These are phyloP conservation scores for Gracilaria vermiculophylla DNA, from an alignment of 23 red algal species.

Conservation along the genomic window DNA sequence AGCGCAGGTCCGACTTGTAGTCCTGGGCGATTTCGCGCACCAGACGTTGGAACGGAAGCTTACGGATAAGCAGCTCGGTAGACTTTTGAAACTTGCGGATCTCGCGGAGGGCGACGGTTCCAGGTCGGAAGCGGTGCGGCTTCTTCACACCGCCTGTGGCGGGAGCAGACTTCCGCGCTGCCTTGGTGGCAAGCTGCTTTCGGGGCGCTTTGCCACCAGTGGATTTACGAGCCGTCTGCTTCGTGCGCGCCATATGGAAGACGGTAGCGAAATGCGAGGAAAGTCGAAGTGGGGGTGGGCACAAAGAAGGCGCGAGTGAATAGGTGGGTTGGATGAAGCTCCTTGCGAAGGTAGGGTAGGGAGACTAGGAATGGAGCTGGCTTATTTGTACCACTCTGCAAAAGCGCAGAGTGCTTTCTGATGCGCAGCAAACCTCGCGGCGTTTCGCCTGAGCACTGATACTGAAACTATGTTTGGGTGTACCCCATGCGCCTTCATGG, in stretches of 20 bases:
- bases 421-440: too few species aligned
- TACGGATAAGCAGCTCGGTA: slow-evolving; percentile 92
- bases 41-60: slow-evolving; percentile 92
- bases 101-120: slow-evolving; percentile 93
- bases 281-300: too few species aligned
- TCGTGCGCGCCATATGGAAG: slow-evolving; percentile 47
- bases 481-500: too few species aligned
- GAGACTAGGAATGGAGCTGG: too few species aligned
- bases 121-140: slow-evolving; percentile 91
- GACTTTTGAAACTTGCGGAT: slow-evolving; percentile 94
- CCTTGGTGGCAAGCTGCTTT: slow-evolving; percentile 93
- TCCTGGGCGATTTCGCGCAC: slow-evolving; percentile 94
- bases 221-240: slow-evolving; percentile 89
- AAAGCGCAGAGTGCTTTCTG: too few species aligned
- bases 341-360: too few species aligned
- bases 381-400: too few species aligned
- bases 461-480: too few species aligned
- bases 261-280: too few species aligned
- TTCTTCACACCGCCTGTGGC: slow-evolving; percentile 90
- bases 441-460: too few species aligned
- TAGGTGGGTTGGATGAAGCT: too few species aligned
- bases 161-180: slow-evolving; percentile 89
- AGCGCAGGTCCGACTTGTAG: slow-evolving; percentile 94
- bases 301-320: too few species aligned
- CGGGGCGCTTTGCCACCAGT: slow-evolving; percentile 92